phyloP scores from a whole-genome alignment of 805 yeast species.

The Lipomyces yamanashiensis region DNA sequence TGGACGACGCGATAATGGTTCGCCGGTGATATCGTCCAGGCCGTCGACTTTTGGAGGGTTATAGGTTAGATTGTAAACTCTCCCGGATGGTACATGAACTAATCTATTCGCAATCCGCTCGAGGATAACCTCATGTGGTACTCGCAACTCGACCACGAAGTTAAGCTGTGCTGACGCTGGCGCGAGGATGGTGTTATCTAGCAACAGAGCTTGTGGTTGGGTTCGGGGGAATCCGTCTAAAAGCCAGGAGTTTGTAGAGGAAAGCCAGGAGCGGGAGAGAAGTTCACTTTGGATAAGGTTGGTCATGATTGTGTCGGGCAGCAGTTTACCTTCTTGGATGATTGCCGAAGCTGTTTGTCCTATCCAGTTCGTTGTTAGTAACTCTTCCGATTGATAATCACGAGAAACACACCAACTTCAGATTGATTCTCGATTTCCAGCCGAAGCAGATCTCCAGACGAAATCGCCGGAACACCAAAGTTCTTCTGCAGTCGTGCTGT shows the following conservation, averaged over 20 bases:
- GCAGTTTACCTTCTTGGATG: constrained; percentile 66
- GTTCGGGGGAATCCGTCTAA: constrained; percentile 95
- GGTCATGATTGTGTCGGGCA: constrained; percentile 76
- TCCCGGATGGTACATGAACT: constrained; percentile 83
- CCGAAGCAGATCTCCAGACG: constrained; percentile 86
- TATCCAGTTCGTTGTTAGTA: not conserved
- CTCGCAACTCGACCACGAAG: constrained; percentile 82
- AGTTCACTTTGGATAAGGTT: constrained; percentile 60
- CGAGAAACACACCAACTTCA: constrained; percentile 51
- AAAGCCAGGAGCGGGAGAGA: constrained; percentile 50
- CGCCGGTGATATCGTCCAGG: constrained; percentile 87
- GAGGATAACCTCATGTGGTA: constrained; percentile 81
- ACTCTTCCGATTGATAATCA: not conserved
- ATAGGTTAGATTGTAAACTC: constrained; percentile 83
- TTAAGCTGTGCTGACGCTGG: constrained; percentile 56
- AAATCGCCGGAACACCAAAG: constrained; percentile 60
- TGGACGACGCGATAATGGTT: constrained; percentile 73
- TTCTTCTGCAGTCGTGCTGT: constrained; percentile 65
- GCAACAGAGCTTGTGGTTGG: constrained; percentile 64
- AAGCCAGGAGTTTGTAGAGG: constrained; percentile 59
- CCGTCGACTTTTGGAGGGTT: constrained; percentile 87
- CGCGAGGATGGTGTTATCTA: constrained; percentile 53
- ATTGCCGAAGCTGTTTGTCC: not conserved
- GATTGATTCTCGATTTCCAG: constrained; percentile 62
- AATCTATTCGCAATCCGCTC: constrained; percentile 83